Evolutionary conservation across 2,329 filamentous ascomycete species (phyloP).

Genomic region (Penicillium sp.): DNA sequence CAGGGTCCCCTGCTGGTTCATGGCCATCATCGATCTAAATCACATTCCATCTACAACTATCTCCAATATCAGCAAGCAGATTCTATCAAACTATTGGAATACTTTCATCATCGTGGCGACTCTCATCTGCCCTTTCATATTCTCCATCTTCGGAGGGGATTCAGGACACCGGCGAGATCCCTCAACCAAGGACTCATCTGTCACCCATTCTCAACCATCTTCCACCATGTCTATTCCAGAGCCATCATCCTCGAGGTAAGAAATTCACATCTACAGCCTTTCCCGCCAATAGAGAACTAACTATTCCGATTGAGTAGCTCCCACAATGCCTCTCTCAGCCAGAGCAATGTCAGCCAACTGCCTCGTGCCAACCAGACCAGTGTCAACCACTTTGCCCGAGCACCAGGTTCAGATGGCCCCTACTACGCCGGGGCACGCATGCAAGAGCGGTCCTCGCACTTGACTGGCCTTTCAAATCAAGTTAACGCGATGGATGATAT

Average conservation of each 20-base stretch:
- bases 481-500: constrained; percentile 33
- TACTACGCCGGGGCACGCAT: constrained; percentile 37
- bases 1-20: constrained; percentile 7
- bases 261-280: not conserved
- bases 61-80: not conserved
- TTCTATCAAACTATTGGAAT: not conserved
- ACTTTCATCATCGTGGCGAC: not conserved
- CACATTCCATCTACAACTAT: constrained; percentile 2
- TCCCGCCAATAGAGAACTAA: constrained; percentile 5
- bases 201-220: not conserved
- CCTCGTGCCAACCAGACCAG: constrained; percentile 25
- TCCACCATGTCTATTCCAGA: constrained; percentile 22
- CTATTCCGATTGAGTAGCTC: not conserved
- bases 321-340: constrained; percentile 29
- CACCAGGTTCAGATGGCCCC: constrained; percentile 31
- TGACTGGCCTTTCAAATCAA: constrained; percentile 33
- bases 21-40: constrained; percentile 1
- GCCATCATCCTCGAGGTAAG: constrained; percentile 14
- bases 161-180: not conserved
- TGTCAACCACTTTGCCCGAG: constrained; percentile 31
- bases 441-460: constrained; percentile 32
- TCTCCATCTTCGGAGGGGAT: not conserved
- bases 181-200: not conserved
- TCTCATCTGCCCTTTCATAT: not conserved
- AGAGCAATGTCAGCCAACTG: constrained; percentile 30